phyloP scores from a whole-genome alignment of 2,329 filamentous ascomycete species.

The Pseudogymnoascus sp. region DNA sequence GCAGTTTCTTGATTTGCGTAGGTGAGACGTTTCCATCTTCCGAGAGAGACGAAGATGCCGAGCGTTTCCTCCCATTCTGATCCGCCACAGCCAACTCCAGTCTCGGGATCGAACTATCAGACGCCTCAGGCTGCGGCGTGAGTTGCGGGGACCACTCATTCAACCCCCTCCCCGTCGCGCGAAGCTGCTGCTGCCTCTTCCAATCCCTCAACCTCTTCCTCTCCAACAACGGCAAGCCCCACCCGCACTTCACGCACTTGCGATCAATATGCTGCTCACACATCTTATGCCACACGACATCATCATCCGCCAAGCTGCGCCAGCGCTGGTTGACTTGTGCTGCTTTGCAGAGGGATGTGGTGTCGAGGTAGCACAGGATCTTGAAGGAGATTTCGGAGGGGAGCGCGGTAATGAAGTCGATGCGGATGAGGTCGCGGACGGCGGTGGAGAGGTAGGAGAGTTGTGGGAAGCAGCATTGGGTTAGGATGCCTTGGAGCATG shows the following conservation, averaged over 20 bases:
- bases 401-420: conserved; percentile 86
- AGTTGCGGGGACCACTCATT: conserved; percentile 44
- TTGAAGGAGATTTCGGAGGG: conserved; percentile 88
- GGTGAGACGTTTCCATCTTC: conserved; percentile 13
- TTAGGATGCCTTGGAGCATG: conserved; percentile 92
- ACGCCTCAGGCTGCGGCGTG: conserved; percentile 37
- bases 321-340: conserved; percentile 87
- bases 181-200: conserved; percentile 72
- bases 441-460: conserved; percentile 86
- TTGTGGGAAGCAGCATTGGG: conserved; percentile 96
- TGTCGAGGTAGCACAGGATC: conserved; percentile 87
- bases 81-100: not conserved
- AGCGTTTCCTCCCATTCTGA: conserved; percentile 21
- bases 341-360: conserved; percentile 87
- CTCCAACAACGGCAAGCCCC: conserved; percentile 84
- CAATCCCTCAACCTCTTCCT: conserved; percentile 79
- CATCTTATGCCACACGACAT: conserved; percentile 97
- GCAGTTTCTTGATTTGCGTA: conserved; percentile 19
- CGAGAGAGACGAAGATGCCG: conserved; percentile 15
- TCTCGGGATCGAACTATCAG: not conserved
- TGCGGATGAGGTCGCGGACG: conserved; percentile 90
- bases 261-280: conserved; percentile 94
- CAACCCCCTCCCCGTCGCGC: conserved; percentile 49
- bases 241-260: conserved; percentile 91
- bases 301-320: conserved; percentile 86